A percentile compares a stretch with the other conserved stretches of the same genome.
phyloP scores from a whole-genome alignment of 148 eudicot species.

The Gaultheria prostrata region DNA sequence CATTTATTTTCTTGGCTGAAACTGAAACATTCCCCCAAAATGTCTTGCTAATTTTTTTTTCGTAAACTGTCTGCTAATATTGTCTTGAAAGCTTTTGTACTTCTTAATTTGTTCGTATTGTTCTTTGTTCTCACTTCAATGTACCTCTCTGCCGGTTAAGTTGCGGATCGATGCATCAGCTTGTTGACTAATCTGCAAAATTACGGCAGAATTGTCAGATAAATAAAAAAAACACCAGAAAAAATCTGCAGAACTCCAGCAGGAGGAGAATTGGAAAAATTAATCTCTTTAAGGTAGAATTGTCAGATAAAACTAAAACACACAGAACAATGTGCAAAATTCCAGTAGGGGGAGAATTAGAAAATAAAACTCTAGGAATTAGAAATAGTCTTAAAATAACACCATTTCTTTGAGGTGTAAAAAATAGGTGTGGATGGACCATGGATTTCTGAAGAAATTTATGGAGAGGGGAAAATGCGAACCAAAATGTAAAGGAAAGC shows the following conservation, averaged over 20 bases:
- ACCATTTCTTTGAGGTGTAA: not conserved
- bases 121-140: not conserved
- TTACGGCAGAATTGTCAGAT: not conserved
- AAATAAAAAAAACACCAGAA: not conserved
- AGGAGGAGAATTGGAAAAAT: not conserved
- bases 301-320: too few relatives aligned
- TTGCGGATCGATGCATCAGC: not conserved
- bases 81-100: not conserved
- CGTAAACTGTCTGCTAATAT: not conserved
- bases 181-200: constrained; percentile 1
- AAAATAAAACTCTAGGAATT: not conserved
- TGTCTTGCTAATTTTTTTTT: too few relatives aligned
- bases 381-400: not conserved
- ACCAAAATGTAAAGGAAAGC: not conserved
- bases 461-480: not conserved
- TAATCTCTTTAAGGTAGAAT: not conserved
- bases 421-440: not conserved
- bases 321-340: too few relatives aligned
- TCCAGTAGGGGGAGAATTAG: not conserved
- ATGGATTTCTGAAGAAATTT: too few relatives aligned
- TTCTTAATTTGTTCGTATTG: not conserved
- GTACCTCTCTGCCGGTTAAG: not conserved
- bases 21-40: not conserved
- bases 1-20: not conserved
- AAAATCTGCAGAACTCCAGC: not conserved